Percentiles rank a stretch among this genome's conserved stretches.
Evolutionary conservation across 257 asterid genomes (phyloP).

Genomic region (Parsonsia alboflavescens): DNA sequence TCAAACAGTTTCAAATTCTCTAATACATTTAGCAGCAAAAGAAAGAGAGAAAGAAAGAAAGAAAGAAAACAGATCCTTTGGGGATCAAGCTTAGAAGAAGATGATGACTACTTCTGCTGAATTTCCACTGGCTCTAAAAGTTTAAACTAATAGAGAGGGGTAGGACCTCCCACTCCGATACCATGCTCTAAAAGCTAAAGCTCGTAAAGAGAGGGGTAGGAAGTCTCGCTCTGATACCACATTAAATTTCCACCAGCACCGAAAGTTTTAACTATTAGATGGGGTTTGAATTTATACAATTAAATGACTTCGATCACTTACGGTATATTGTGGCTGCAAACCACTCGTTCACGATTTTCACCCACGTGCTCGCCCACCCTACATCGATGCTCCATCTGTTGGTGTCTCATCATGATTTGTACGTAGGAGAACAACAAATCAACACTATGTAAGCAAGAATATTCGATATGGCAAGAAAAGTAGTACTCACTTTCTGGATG

Average conservation of each 20-base stretch:
- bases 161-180: no score
- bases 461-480: neutral
- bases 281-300: no score
- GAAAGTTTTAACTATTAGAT: no score
- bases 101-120: neutral
- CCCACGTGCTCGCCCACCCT: conserved; percentile 98
- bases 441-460: neutral
- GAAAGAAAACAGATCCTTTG: neutral
- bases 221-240: no score
- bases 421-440: neutral
- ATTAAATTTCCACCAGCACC: no score
- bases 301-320: no score
- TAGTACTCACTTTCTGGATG: conserved; percentile 58
- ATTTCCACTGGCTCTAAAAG: no score
- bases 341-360: conserved; percentile 85
- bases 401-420: neutral
- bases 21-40: neutral
- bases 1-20: neutral
- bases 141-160: no score
- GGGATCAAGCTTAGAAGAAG: neutral
- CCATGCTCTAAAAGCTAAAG: no score
- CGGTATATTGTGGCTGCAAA: conserved; percentile 86
- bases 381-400: conserved; percentile 91
- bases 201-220: no score
- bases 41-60: neutral